Evolutionary conservation across 2,329 filamentous ascomycete species (phyloP), one percentile per base, ranked within the genome.

Genomic region (Neoscytalidium dimidiatum): DNA sequence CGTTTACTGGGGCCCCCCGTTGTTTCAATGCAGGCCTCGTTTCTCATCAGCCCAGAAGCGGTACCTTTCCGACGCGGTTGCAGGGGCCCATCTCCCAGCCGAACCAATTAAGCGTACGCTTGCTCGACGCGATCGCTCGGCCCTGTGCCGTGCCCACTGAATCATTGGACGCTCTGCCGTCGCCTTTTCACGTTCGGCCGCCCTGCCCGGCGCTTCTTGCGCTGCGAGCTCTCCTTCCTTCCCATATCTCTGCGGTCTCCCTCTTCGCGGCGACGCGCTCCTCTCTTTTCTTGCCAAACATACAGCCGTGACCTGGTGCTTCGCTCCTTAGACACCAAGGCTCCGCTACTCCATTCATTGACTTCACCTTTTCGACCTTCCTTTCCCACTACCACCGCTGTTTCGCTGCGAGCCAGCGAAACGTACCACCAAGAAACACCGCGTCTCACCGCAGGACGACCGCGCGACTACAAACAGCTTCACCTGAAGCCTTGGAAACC

Each of bases 301-400:
- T 56, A 28, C 31, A 14, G 26, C 52, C 57, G 67, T 66, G 63
- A 49, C 67, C 68, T 67, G 68, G 75, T 68, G 68, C 66, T 78
- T 75, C 75, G 74, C 75, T 79, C 76, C 69, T 78, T 77, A 73
- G 72, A 73, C 73, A 72, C 48, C 71, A 70, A 72, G 68, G 29
- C 68, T 67, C 67, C 69, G 44, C 58, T 17, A 33, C 38, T n/a
- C 51, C 67, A 56, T 72, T 77, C 76, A 76, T 78, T 78, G 72
- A 9, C 41, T 46, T 46, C 56, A 4, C 46, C 28, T 38, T 52
- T 52, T 33, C 31, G 9, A 38, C 61, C 44, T 66, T 65, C 64
- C 58, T 51, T 49, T 61, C 52, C 35, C 58, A 44, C 48, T 23
- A 33, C 71, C 67, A 48, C 56, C 60, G 23, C 62, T 70, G 67